These are phyloP conservation scores for Fusarium tanahbumbuense DNA, from an alignment of 2,329 filamentous ascomycete genomes.

Conservation along the genomic window DNA sequence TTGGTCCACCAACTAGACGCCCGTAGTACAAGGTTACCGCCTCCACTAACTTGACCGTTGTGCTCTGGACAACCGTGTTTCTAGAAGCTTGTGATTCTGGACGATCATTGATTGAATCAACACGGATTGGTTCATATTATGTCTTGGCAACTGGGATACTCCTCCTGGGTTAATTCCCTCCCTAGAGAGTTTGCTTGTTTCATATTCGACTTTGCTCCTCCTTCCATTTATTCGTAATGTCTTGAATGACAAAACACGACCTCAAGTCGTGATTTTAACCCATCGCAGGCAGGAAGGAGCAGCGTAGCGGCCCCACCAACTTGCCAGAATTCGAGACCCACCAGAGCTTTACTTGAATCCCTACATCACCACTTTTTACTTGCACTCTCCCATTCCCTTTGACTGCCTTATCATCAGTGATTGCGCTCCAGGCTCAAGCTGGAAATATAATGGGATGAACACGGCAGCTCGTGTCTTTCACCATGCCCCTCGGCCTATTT, in stretches of 20 bases:
- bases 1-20: background rate
- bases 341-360: slow-evolving; percentile 29
- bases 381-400: background rate
- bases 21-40: background rate
- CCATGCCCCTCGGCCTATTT: slow-evolving; percentile 54
- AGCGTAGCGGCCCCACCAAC: slow-evolving; percentile 15
- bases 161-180: background rate
- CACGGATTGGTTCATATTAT: background rate
- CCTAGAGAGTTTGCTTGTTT: background rate
- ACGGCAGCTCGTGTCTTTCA: slow-evolving; percentile 51
- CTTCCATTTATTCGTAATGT: background rate
- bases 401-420: slow-evolving; percentile 4
- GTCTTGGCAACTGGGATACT: background rate
- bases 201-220: background rate
- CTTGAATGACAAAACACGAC: background rate
- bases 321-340: slow-evolving; percentile 27
- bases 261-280: background rate
- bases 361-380: slow-evolving; percentile 29
- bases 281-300: background rate
- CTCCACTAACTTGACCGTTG: slow-evolving; percentile 19
- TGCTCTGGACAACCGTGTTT: slow-evolving; percentile 6
- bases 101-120: background rate
- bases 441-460: slow-evolving; percentile 52
- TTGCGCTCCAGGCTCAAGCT: slow-evolving; percentile 28
- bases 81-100: slow-evolving; percentile 28